phyloP scores from a whole-genome alignment of 495 filamentous ascomycete species.

The Schizothecium vesticola region DNA sequence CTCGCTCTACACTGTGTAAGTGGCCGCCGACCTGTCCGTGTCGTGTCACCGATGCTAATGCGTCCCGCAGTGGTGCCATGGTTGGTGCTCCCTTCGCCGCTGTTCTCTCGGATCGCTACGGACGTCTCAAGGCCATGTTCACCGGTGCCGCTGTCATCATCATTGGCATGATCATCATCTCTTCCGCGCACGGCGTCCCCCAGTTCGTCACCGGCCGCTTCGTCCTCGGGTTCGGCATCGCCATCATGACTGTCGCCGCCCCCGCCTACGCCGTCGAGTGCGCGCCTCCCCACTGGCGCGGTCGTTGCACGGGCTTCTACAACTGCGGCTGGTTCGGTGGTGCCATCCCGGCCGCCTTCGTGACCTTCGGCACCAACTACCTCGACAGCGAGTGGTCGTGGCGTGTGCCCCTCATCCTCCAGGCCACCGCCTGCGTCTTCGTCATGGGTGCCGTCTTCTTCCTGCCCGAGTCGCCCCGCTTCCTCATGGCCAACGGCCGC shows the following conservation, averaged over 20 bases:
- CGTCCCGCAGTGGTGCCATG: slow-evolving; percentile 38
- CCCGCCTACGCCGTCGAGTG: slow-evolving; percentile 46
- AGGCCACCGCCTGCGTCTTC: slow-evolving; percentile 41
- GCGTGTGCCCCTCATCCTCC: slow-evolving; percentile 44
- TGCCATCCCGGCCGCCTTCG: slow-evolving; percentile 42
- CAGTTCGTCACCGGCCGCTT: slow-evolving; percentile 49
- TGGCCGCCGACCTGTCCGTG: background rate
- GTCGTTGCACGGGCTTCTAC: slow-evolving; percentile 45
- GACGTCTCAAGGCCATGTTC: slow-evolving; percentile 43
- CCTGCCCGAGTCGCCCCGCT: slow-evolving; percentile 60
- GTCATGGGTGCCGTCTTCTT: slow-evolving; percentile 51
- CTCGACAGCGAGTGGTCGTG: slow-evolving; percentile 40
- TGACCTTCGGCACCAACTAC: slow-evolving; percentile 40
- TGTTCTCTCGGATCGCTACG: slow-evolving; percentile 40
- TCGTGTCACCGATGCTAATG: background rate
- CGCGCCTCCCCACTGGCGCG: slow-evolving; percentile 46
- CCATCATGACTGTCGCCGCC: slow-evolving; percentile 45
- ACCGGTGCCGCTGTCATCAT: slow-evolving; percentile 49
- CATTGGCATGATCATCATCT: slow-evolving; percentile 41
- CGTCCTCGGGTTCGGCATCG: slow-evolving; percentile 46
- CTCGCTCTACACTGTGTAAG: slow-evolving; percentile 45
- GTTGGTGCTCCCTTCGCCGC: slow-evolving; percentile 41
- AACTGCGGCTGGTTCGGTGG: slow-evolving; percentile 51
- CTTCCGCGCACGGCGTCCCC: slow-evolving; percentile 30
- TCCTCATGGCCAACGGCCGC: slow-evolving; percentile 51